phyloP scores from a whole-genome alignment of 805 yeast species.

The Cyberlindnera meyerae region DNA sequence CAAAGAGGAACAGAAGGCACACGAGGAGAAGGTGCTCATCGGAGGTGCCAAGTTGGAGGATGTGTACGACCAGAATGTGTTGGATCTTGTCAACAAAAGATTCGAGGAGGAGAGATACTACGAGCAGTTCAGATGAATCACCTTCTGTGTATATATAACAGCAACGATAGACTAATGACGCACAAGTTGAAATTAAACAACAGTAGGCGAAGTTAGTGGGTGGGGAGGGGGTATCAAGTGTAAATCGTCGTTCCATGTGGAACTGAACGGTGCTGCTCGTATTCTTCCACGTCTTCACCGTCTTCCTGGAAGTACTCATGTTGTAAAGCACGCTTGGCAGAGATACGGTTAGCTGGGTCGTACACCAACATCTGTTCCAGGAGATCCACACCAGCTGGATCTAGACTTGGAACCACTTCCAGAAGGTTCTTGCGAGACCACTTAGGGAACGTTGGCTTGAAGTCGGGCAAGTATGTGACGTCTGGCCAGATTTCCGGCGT shows the following conservation, averaged over 20 bases:
- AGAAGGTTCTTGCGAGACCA: constrained; percentile 73
- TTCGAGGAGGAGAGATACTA: constrained; percentile 74
- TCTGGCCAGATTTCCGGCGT: constrained; percentile 94
- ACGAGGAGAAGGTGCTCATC: constrained; percentile 68
- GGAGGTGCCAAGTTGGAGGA: constrained; percentile 61
- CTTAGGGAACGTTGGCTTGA: constrained; percentile 87
- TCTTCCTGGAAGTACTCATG: constrained; percentile 83
- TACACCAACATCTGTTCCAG: constrained; percentile 74
- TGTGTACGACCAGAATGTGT: constrained; percentile 58
- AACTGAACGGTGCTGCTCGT: constrained; percentile 24
- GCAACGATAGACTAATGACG: too few relatives aligned
- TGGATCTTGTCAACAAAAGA: constrained; percentile 54
- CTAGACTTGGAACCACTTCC: constrained; percentile 73
- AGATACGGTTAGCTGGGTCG: constrained; percentile 90
- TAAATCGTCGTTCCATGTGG: constrained; percentile 29
- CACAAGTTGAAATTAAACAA: too few relatives aligned
- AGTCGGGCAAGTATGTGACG: constrained; percentile 85
- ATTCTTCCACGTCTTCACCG: constrained; percentile 21
- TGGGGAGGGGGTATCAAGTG: constrained; percentile 11
- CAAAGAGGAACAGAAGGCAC: constrained; percentile 76
- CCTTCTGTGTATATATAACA: too few relatives aligned
- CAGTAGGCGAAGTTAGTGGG: neutral
- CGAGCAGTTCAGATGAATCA: constrained; percentile 45
- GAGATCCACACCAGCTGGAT: constrained; percentile 78
- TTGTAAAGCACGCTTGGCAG: constrained; percentile 86